Percentiles rank a stretch among this genome's conserved stretches.
Evolutionary conservation across 139 green algal genomes (phyloP).

Genomic region (Closterium sp.): DNA sequence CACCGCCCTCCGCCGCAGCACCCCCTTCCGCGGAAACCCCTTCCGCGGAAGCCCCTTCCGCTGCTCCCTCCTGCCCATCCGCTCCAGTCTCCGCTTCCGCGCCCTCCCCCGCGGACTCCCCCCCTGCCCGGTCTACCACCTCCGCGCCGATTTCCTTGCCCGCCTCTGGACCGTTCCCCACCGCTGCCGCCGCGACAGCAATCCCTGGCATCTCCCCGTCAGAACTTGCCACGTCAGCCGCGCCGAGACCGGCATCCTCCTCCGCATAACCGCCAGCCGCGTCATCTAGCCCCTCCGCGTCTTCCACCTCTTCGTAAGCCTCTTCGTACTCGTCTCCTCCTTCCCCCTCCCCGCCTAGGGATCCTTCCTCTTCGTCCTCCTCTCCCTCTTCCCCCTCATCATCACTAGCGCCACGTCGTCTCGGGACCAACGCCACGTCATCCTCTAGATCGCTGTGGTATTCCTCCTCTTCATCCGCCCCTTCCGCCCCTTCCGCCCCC

Average conservation of each 20-base stretch:
- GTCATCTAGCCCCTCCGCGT: constrained; percentile 2
- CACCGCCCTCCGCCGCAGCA: neutral
- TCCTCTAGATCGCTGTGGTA: neutral
- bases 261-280: neutral
- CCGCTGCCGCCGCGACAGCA: neutral
- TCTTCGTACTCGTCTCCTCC: constrained; percentile 1
- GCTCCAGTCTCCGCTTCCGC: neutral
- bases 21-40: constrained; percentile 1
- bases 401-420: constrained; percentile 15
- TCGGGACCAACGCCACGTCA: neutral
- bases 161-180: neutral
- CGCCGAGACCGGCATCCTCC: neutral
- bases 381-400: constrained; percentile 7
- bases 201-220: neutral
- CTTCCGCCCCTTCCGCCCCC: constrained; percentile 4
- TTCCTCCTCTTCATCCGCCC: constrained; percentile 15
- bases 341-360: constrained; percentile 11
- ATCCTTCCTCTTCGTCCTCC: neutral
- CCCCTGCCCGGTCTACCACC: neutral
- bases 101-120: neutral
- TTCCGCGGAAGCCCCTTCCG: constrained; percentile 31
- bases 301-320: neutral
- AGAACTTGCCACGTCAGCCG: neutral
- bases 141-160: neutral
- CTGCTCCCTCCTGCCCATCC: neutral